Evolutionary conservation across 2,329 filamentous ascomycete species (phyloP), one percentile per base, ranked within the genome.

Genomic region (Teratosphaeria zuluensis): DNA sequence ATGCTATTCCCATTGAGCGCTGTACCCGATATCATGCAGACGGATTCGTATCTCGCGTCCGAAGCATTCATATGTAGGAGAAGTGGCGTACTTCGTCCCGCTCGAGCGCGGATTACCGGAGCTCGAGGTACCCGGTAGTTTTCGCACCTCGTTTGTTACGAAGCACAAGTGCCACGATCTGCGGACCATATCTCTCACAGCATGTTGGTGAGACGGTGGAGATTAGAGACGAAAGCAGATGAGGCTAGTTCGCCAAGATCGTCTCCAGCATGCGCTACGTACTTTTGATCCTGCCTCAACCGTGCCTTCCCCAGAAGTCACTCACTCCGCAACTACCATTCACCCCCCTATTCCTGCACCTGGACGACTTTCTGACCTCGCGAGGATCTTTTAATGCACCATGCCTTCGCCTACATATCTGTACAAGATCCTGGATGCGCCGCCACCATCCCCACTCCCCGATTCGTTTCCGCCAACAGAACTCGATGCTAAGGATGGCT

Each of bases 361-460:
- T 21, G 4, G n/a, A 21, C 42, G n/a, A 19, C 42, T 21, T n/a
- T 2, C 42, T 7, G 42, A 21, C n/a, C 38, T 19, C 16, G 38
- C 16, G n/a, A 8, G 16, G 19, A 8, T n/a, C n/a, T 19, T 4
- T 21, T n/a, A 21, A 19, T 8, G n/a, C 5, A 19, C 16, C 42
- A 55, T 55, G 54, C 33, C 54, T 12, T 12, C 54, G 14, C 54
- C 54, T 4, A 35, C 30, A 11, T 66, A 64, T 60, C 66, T 65
- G 53, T 70, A 70, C 65, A 70, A 70, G 35, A 68, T 70, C 56
- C 64, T 70, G 48, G 63, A 66, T 32, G 14, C 53, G 1, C 28
- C 62, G 7, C 64, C 67, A 1, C 62, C 57, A 12, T 55, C 59
- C 8, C 67, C 68, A 3, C 58, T 70, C 1, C 66, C 68, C 4